Base-by-base conservation (phyloP, 169 alveolate genomes). In the Theileria annulata region DNA sequence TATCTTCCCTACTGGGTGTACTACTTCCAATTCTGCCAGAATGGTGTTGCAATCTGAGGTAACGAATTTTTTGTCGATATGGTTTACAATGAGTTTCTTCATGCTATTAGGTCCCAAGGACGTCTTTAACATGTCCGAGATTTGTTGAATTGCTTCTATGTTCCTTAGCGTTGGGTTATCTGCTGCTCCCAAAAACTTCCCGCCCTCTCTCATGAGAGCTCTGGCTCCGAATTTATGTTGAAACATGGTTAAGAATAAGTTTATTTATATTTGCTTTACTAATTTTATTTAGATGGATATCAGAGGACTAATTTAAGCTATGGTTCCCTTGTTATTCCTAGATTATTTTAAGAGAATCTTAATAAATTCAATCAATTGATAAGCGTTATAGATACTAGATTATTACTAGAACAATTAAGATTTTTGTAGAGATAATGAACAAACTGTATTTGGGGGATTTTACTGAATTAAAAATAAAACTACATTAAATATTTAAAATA, bases 1-100 rank as follows among this genome's bases (percentile, higher is more conserved):
- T 91, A 99, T 94, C 89, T 97, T 97, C 19, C 99, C 99, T 33
- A 99, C 99, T 33, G 99, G 99, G 88, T 99, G 99, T 88, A 96
- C 96, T 48, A 99, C 98, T 75, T 99, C 99, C 48, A 98, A 85
- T 79, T 98, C 99, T 73, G 94, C 90, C 67, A 98, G 94, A 79
- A 98, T 97, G 28, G 99, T 97, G 71, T 96, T 96, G 19, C 99
- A 96, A 86, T 98, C 99, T 77, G 98, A 94, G 23, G 99, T 96
- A 8, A 98, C 97, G 77, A 97, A 96, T 72, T 96, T 96, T 87
- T 98, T 98, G 70, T 96, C 98, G n/a, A 97, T 91, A 86, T 96
- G 98, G 85, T 96, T 98, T n/a, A 97, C 97, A 58, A 98, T 97
- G 93, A 97, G 93, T 88, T 98, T 98, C 91, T 97, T 96, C 98